Evolutionary conservation across 2,329 filamentous ascomycete genomes (phyloP), one percentile per base, ranked within the genome.

Genomic region (Cladosporium sp.): DNA sequence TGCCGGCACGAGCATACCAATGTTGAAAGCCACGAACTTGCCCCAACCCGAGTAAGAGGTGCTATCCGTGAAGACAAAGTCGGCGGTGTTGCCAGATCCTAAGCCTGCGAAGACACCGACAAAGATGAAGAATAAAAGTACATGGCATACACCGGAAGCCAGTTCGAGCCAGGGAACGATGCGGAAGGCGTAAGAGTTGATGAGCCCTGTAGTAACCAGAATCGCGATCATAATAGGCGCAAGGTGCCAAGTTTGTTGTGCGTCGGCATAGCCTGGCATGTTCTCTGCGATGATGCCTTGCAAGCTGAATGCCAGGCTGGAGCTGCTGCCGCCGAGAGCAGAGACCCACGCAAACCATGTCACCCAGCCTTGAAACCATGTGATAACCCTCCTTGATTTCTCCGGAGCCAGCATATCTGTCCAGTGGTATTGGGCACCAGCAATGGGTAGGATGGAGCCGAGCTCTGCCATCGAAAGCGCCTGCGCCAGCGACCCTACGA

Each of bases 271-370:
- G 7, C 57, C 58, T 0, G 64, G 63, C 16, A 63, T 61, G 40
- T 66, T 64, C 10, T 60, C 56, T 9, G 58, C 58, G 18, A 63
- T 63, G 14, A 70, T 45, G 7, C 62, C 63, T 18, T 43, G 41
- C 32, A 45, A 22, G 31, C 33, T 40, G 34, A 44, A 44, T 13
- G 49, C 49, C n/a, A 45, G n/a, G 43, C 68, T 66, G 11, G 69
- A 64, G 49, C 69, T 62, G 11, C 66, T 65, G 3, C 65, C 61
- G 3, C 64, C 68, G 6, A 62, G 61, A 52, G 68, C 68, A 32
- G 65, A 61, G 2, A 71, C 62, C 63, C 71, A 72, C 19, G 66
- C 68, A 45, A 71, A 67, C 69, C 70, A 72, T 0, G 69, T 72
- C 10, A 70, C 59, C 70, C 70, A 73, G 4, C 70, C 55, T 46